A percentile compares a stretch with the other conserved stretches of the same genome.
These are phyloP conservation scores for Centrapalus pauciflorus DNA, from an alignment of 129 eudicot genomes.

Conservation along the genomic window DNA sequence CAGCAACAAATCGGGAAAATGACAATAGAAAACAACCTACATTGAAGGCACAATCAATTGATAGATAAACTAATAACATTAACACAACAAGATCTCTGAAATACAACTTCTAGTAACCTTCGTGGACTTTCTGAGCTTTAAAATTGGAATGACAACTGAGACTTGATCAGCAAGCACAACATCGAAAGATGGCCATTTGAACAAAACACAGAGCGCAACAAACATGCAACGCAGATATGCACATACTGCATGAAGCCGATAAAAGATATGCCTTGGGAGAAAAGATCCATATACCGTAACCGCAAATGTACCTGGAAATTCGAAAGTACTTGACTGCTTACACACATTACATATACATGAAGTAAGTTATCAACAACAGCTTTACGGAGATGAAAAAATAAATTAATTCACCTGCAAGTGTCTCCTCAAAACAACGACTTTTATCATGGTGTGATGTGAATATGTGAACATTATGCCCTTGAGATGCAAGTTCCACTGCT, in stretches of 20 bases:
- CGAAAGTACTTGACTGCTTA: neutral
- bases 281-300: slow-evolving; percentile 89
- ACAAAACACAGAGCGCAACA: slow-evolving; percentile 79
- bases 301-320: slow-evolving; percentile 64
- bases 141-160: slow-evolving; percentile 79
- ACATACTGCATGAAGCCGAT: slow-evolving; percentile 89
- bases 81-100: neutral
- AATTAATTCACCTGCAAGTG: slow-evolving; percentile 49
- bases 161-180: slow-evolving; percentile 88
- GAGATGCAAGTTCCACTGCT: slow-evolving; percentile 70
- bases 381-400: neutral
- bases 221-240: slow-evolving; percentile 94
- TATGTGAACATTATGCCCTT: slow-evolving; percentile 81
- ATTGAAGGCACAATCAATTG: neutral
- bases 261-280: slow-evolving; percentile 87
- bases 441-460: slow-evolving; percentile 90
- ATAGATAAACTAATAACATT: slow-evolving; percentile 32
- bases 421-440: slow-evolving; percentile 89
- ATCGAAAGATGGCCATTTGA: slow-evolving; percentile 61
- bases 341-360: neutral
- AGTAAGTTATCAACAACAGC: neutral
- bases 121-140: slow-evolving; percentile 71
- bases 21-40: slow-evolving; percentile 93
- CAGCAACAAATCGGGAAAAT: slow-evolving; percentile 76
- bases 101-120: slow-evolving; percentile 45